Evolutionary conservation across 164 flowering plant genomes (phyloP), one percentile per base, ranked within the genome.

Genomic region (Saururus chinensis): DNA sequence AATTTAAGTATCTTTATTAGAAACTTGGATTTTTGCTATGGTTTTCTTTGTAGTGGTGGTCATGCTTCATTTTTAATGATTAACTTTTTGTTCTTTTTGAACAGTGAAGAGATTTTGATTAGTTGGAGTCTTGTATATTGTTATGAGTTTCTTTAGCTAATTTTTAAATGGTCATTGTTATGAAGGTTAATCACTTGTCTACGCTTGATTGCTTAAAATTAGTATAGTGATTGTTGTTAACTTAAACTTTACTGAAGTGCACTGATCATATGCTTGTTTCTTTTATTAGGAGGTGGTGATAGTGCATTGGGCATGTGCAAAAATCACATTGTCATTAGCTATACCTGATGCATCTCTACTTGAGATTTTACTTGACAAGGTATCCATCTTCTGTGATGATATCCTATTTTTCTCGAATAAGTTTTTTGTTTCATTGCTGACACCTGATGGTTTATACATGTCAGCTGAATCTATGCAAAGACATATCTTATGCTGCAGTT

Each of bases 261-360:
- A 0, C 49, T 45, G 7, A 45, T 12, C 11, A 2, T 12, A 12
- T 12, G 49, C 49, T 48, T 51, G 23, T 14, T 17, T 68, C 66
- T 57, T n/a, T 26, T 70, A 60, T 72, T 59, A 93, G 99, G 97
- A 93, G 79, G 83, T 85, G 71, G 99, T 95, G 59, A 73, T 95
- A 66, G 88, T 90, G 97, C 99, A 95, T 67, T 95, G 99, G 99
- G 92, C 96, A 45, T 90, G 93, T 74, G 73, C 89, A 21, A 95
- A 91, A 76, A 90, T 95, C 70, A 80, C 92, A 61, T 78, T 88
- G 65, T 90, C 99, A 21, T 64, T 69, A 48, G 79, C 88, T 62
- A 84, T 85, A 74, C 84, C 84, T 55, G 99, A 95, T 80, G 77
- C 75, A 5, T 62, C 77, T 68, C 96, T 95, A 41, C 88, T 95